These are phyloP conservation scores for Yamadazyma akitaensis DNA, from an alignment of 805 yeast genomes.

Conservation along the genomic window DNA sequence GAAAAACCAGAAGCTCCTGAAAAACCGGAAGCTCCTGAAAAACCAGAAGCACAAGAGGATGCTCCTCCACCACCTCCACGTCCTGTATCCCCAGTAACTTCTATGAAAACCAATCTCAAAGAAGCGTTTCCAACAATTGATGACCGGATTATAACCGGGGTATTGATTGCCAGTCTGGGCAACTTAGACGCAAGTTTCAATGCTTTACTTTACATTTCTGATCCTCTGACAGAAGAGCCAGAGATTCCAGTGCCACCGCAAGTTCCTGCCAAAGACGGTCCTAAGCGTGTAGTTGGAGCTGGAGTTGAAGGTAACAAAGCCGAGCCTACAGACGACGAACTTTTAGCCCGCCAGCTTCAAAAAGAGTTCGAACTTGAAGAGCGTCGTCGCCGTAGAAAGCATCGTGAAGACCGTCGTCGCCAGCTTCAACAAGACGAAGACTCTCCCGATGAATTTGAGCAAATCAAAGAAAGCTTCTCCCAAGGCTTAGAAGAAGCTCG, in stretches of 20 bases:
- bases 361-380: constrained; percentile 52
- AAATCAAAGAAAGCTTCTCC: constrained; percentile 61
- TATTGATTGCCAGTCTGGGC: constrained; percentile 82
- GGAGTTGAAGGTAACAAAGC: neutral
- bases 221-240: constrained; percentile 57
- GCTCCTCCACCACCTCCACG: constrained; percentile 46
- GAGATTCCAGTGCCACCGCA: constrained; percentile 36
- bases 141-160: constrained; percentile 66
- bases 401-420: constrained; percentile 13
- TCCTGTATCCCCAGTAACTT: constrained; percentile 59
- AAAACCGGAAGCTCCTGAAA: neutral
- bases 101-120: constrained; percentile 55
- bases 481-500: constrained; percentile 82
- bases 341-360: constrained; percentile 77
- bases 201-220: constrained; percentile 77
- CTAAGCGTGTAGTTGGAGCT: constrained; percentile 1
- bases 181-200: constrained; percentile 81
- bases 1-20: neutral
- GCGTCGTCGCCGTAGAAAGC: constrained; percentile 29
- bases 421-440: constrained; percentile 19
- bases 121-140: constrained; percentile 88
- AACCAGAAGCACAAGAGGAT: constrained; percentile 2
- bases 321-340: constrained; percentile 52
- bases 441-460: constrained; percentile 57
- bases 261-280: constrained; percentile 3